These are phyloP conservation scores for Jacaranda mimosifolia DNA, from an alignment of 257 asterid genomes.

Conservation along the genomic window DNA sequence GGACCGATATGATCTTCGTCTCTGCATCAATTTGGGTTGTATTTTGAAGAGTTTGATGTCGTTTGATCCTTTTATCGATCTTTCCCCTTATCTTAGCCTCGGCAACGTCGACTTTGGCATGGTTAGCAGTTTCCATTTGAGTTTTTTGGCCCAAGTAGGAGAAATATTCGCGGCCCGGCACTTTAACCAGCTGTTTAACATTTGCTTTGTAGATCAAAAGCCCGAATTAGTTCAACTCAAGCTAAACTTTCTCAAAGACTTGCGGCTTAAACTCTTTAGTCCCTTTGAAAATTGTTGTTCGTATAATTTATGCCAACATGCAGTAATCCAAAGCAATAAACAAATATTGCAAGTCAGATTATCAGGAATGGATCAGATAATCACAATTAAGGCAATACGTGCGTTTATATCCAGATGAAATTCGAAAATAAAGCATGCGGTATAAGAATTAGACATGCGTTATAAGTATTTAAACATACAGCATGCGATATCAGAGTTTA, in stretches of 20 bases:
- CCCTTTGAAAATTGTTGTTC: too few species aligned
- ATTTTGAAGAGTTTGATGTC: conserved; percentile 60
- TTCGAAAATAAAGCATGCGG: too few species aligned
- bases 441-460: too few species aligned
- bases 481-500: too few species aligned
- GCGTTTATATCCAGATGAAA: too few species aligned
- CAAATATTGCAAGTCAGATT: too few species aligned
- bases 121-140: conserved; percentile 77
- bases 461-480: too few species aligned
- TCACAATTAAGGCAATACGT: too few species aligned
- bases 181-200: conserved; percentile 78
- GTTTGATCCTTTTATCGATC: conserved; percentile 54
- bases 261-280: conserved; percentile 67
- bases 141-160: conserved; percentile 74
- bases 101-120: conserved; percentile 62
- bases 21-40: conserved; percentile 71
- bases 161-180: conserved; percentile 71
- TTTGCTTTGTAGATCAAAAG: conserved; percentile 70
- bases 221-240: conserved; percentile 70
- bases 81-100: conserved; percentile 80
- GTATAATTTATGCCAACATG: too few species aligned
- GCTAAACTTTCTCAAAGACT: conserved; percentile 69
- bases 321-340: too few species aligned
- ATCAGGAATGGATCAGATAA: too few species aligned
- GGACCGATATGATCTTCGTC: conserved; percentile 60